phyloP scores from a whole-genome alignment of 2,329 filamentous ascomycete genomes.

The Boeremia lycopersici region DNA sequence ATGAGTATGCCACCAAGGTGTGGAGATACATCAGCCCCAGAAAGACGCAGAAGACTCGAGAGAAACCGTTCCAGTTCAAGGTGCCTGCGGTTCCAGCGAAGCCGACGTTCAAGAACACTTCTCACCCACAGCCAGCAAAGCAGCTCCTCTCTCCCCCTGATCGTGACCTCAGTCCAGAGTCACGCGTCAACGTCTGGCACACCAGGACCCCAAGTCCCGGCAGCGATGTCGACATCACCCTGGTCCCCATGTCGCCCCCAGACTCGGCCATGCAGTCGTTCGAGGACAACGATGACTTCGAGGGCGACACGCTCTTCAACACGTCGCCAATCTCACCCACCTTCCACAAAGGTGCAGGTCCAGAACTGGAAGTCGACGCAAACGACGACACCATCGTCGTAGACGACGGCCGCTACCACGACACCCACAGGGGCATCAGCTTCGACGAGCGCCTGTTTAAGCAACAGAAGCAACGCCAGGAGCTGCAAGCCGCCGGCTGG shows the following conservation, averaged over 20 bases:
- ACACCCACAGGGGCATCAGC: slow-evolving; percentile 31
- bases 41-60: slow-evolving; percentile 46
- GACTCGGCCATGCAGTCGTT: slow-evolving; percentile 23
- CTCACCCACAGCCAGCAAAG: slow-evolving; percentile 1
- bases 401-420: slow-evolving; percentile 39
- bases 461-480: slow-evolving; percentile 23
- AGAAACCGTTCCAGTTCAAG: slow-evolving; percentile 48
- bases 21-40: slow-evolving; percentile 52
- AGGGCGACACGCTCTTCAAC: slow-evolving; percentile 38
- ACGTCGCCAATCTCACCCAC: slow-evolving; percentile 11
- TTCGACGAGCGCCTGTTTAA: slow-evolving; percentile 27
- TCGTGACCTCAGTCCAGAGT: slow-evolving; percentile 45
- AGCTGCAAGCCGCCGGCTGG: slow-evolving; percentile 55
- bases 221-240: slow-evolving; percentile 28
- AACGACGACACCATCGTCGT: slow-evolving; percentile 46
- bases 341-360: slow-evolving; percentile 14
- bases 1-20: slow-evolving; percentile 44
- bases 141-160: slow-evolving; percentile 9
- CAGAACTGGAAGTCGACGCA: slow-evolving; percentile 38
- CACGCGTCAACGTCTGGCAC: slow-evolving; percentile 31
- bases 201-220: slow-evolving; percentile 29
- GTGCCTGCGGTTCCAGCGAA: slow-evolving; percentile 32
- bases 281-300: slow-evolving; percentile 25
- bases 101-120: slow-evolving; percentile 3
- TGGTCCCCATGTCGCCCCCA: slow-evolving; percentile 42